These are phyloP conservation scores for Jimgerdemannia flammicorona DNA, from an alignment of 192 early-diverging fungal genomes.

Conservation along the genomic window DNA sequence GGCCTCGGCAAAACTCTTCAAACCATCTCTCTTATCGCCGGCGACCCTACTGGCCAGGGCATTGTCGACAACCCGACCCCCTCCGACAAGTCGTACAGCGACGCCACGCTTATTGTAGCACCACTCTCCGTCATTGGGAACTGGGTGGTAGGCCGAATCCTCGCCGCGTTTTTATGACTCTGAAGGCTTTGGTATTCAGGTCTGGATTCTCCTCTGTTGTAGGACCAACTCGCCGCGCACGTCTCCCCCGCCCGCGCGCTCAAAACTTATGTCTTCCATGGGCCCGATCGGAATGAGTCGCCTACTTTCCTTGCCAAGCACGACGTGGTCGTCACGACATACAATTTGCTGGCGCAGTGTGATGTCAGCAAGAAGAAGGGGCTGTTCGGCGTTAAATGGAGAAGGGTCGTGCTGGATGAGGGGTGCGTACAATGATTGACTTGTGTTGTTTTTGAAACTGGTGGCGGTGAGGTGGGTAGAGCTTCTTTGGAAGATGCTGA, in stretches of 20 bases:
- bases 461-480: too few relatives aligned
- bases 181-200: constrained; percentile 23
- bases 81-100: constrained; percentile 17
- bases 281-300: constrained; percentile 24
- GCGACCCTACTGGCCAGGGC: not conserved
- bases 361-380: constrained; percentile 14
- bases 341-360: constrained; percentile 28
- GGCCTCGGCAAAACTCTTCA: constrained; percentile 88
- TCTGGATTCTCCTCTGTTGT: not conserved
- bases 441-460: constrained; percentile 9
- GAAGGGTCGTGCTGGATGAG: constrained; percentile 89
- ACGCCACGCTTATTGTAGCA: constrained; percentile 48
- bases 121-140: constrained; percentile 54
- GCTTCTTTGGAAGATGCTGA: constrained; percentile 37
- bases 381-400: constrained; percentile 74
- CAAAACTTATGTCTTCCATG: constrained; percentile 59
- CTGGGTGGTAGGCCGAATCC: constrained; percentile 40
- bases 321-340: constrained; percentile 50
- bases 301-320: constrained; percentile 29
- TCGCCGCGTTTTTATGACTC: constrained; percentile 6
- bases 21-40: constrained; percentile 82
- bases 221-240: constrained; percentile 16
- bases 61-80: not conserved
- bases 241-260: constrained; percentile 25
- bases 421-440: constrained; percentile 30